Base-by-base conservation (phyloP, 2,329 filamentous ascomycete species). In the Penicillium sp. region DNA sequence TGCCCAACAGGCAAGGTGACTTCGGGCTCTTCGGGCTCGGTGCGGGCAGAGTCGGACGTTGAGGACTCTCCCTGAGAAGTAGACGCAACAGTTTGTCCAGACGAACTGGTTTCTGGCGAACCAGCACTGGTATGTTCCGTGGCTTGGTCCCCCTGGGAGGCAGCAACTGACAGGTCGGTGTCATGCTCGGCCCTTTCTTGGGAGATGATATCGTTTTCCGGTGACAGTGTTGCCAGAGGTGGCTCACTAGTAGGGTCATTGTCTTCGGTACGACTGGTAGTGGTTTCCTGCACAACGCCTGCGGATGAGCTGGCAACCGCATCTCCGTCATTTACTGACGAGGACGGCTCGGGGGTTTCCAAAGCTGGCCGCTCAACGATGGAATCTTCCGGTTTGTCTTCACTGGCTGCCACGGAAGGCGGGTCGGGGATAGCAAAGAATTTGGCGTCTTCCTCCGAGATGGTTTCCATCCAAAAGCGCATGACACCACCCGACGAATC, bases 401-500 rank as follows among this genome's bases (percentile, higher is more conserved):
- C 64, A 2, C 56, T 53, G 15, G 56, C 49, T 12, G 57, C 49
- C 8, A 44, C 39, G 8, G 60, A 52, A 4, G 56, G 60, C 2
- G 70, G 71, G 45, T 74, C 71, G 3, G 64, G 63, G 40, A 73
- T 68, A 27, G 68, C 67, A 42, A 71, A 74, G 45, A 64, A 64
- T 41, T 69, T 68, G 41, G 70, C 67, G 50, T 72, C 69, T 23
- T 59, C 66, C 46, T 71, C 70, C 1, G 72, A 71, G 4, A 75
- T 63, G 3, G 69, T 50, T 39, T 75, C 66, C 60, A 72, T 65
- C 72, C 72, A 75, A 39, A 74, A 70, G 24, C 71, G 68, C 29
- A 69, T 58, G 12, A 58, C 59, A 8, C 61, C 60, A 29, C 62
- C 36, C 10, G 67, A 66, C 9, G 62, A 45, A 21, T 66, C 61